These are phyloP conservation scores for Ochetophila trinervis DNA, from an alignment of 306 rosid species.

Conservation along the genomic window DNA sequence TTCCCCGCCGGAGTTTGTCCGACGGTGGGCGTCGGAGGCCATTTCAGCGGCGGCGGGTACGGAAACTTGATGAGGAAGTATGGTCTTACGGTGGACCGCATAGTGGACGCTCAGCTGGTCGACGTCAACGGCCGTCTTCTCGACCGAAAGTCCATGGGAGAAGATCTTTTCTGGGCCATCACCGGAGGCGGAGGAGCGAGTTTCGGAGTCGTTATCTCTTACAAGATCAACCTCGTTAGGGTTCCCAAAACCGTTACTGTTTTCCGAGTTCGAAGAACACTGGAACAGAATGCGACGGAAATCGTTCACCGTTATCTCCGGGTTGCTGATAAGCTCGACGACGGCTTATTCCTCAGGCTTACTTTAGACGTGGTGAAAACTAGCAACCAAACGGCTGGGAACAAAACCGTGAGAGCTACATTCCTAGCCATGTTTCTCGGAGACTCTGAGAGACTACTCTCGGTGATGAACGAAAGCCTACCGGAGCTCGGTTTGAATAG, in stretches of 20 bases:
- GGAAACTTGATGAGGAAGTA: slow-evolving; percentile 49
- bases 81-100: slow-evolving; percentile 38
- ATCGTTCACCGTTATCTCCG: slow-evolving; percentile 25
- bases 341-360: slow-evolving; percentile 36
- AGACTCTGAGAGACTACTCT: slow-evolving; percentile 22
- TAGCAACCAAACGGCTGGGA: neutral
- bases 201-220: slow-evolving; percentile 37
- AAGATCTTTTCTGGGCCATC: slow-evolving; percentile 43
- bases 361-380: slow-evolving; percentile 20
- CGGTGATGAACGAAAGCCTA: slow-evolving; percentile 26
- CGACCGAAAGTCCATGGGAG: slow-evolving; percentile 41
- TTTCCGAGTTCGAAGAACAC: slow-evolving; percentile 11
- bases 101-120: slow-evolving; percentile 31
- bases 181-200: slow-evolving; percentile 39
- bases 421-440: slow-evolving; percentile 34
- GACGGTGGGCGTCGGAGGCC: slow-evolving; percentile 42
- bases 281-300: slow-evolving; percentile 29
- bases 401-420: slow-evolving; percentile 27
- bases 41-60: slow-evolving; percentile 39
- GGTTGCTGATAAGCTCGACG: slow-evolving; percentile 33
- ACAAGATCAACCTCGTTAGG: slow-evolving; percentile 34
- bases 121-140: slow-evolving; percentile 35
- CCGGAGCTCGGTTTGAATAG: slow-evolving; percentile 30
- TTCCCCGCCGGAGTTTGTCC: slow-evolving; percentile 44
- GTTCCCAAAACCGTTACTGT: slow-evolving; percentile 35